Conservation (phyloP, 768 basidiomycete species). For the Russula sp. region DNA sequence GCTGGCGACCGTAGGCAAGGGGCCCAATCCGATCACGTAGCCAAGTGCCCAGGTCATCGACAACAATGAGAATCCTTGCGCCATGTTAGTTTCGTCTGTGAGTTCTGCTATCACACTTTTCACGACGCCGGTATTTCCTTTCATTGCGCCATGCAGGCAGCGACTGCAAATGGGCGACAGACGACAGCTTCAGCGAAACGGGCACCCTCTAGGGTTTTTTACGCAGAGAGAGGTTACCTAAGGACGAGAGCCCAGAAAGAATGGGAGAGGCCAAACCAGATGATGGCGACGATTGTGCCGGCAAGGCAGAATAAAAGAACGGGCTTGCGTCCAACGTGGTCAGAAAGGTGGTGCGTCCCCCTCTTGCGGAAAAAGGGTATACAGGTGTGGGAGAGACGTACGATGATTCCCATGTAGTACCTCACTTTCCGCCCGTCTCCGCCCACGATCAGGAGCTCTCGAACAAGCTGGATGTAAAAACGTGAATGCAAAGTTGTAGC, state of each 20-base stretch:
- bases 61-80: conserved; percentile 33
- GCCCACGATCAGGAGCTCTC: conserved; percentile 36
- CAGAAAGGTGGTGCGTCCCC: conserved; percentile 35
- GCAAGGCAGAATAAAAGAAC: conserved; percentile 29
- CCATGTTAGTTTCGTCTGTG: conserved; percentile 52
- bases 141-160: conserved; percentile 30
- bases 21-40: not conserved
- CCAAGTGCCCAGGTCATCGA: conserved; percentile 24
- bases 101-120: conserved; percentile 31
- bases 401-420: conserved; percentile 44
- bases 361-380: not conserved
- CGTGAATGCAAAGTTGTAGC: not conserved
- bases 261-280: conserved; percentile 32
- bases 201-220: too few species aligned
- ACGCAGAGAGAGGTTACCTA: not conserved
- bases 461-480: conserved; percentile 34
- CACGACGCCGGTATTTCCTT: conserved; percentile 32
- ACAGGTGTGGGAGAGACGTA: conserved; percentile 32
- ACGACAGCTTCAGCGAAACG: conserved; percentile 43
- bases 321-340: conserved; percentile 40
- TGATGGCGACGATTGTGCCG: conserved; percentile 27
- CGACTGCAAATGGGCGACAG: conserved; percentile 32
- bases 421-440: conserved; percentile 41
- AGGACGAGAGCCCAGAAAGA: conserved; percentile 28
- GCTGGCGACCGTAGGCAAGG: not conserved